Evolutionary conservation across 2,329 filamentous ascomycete species (phyloP).

Genomic region (Arthroderma sp.): DNA sequence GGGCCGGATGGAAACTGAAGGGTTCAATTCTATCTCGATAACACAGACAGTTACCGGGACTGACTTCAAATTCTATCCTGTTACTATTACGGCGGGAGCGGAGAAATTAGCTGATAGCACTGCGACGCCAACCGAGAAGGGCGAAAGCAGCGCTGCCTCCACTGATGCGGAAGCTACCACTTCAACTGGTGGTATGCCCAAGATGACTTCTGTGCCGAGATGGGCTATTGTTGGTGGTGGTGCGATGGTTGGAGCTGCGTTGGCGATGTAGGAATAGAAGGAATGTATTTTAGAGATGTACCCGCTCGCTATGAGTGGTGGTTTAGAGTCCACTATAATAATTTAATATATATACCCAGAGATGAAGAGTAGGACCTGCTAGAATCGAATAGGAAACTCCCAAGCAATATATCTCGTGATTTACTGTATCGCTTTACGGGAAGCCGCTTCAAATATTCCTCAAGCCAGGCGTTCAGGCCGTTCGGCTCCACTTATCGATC

Average conservation of each 20-base stretch:
- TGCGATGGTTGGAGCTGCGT: constrained; percentile 2
- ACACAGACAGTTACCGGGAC: not conserved
- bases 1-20: not conserved
- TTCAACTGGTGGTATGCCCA: constrained; percentile 1
- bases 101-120: constrained; percentile 4
- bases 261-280: not conserved
- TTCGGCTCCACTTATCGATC: no score
- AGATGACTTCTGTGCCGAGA: constrained; percentile 1
- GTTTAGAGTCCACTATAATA: no score
- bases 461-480: no score
- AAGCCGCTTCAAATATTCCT: no score
- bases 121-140: not conserved
- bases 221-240: constrained; percentile 5
- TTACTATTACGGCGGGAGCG: constrained; percentile 7
- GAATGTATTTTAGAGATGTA: no score
- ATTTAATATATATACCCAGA: no score
- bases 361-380: no score
- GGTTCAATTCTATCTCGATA: not conserved
- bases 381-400: no score
- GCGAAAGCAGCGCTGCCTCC: not conserved
- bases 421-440: no score
- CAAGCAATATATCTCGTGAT: no score
- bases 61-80: not conserved
- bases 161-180: not conserved
- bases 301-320: no score